Percentiles rank a stretch among this genome's conserved stretches.
Evolutionary conservation across 768 basidiomycete species (phyloP).

Genomic region (Amanita molliuscula): DNA sequence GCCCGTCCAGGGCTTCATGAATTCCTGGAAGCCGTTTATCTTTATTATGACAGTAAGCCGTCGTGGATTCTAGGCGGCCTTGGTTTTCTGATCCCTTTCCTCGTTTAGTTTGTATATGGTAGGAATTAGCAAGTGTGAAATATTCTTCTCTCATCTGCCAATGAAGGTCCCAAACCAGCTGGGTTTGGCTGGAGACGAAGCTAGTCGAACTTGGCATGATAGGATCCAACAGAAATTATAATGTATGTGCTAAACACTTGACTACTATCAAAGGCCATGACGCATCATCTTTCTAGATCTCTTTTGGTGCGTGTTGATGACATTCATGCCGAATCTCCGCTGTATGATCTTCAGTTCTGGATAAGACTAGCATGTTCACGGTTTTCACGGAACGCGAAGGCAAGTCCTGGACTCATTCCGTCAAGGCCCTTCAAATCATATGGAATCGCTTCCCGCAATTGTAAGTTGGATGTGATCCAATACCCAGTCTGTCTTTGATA

Average conservation of each 20-base stretch:
- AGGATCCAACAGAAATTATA: conserved; percentile 58
- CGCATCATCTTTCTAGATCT: conserved; percentile 30
- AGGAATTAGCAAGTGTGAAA: not conserved
- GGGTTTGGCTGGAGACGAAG: conserved; percentile 87
- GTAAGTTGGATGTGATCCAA: conserved; percentile 25
- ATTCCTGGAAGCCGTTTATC: conserved; percentile 73
- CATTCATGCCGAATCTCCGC: not conserved
- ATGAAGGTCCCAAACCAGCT: conserved; percentile 73
- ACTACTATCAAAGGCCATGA: not conserved
- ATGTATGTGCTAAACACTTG: conserved; percentile 29
- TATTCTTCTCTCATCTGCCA: conserved; percentile 1
- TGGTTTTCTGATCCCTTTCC: not conserved
- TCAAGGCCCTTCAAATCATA: conserved; percentile 76
- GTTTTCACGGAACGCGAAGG: conserved; percentile 68
- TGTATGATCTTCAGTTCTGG: conserved; percentile 42
- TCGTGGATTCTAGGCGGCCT: not conserved
- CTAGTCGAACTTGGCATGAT: conserved; percentile 81
- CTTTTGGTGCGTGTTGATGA: conserved; percentile 37
- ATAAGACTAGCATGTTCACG: conserved; percentile 85
- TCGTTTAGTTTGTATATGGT: conserved; percentile 73
- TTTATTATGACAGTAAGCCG: conserved; percentile 63
- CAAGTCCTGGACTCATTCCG: conserved; percentile 70
- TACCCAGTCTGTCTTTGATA: not conserved
- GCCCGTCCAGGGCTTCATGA: conserved; percentile 77
- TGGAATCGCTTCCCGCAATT: conserved; percentile 84